phyloP scores from a whole-genome alignment of 2,329 filamentous ascomycete species.

The Biscogniauxia sp. region DNA sequence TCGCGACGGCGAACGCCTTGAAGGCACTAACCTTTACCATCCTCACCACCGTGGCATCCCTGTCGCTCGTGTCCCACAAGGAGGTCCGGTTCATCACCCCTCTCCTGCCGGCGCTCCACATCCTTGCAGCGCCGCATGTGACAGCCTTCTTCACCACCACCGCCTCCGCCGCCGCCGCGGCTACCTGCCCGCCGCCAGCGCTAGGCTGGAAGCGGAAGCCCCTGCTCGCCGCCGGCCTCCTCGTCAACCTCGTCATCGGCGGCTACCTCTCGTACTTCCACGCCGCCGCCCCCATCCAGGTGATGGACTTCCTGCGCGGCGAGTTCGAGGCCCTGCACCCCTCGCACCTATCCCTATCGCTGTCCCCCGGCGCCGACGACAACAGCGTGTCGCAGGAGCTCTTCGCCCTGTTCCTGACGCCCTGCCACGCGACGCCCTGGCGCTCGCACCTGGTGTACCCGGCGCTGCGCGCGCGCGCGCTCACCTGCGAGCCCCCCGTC shows the following conservation, averaged over 20 bases:
- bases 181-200: conserved; percentile 27
- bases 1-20: conserved; percentile 41
- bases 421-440: conserved; percentile 96
- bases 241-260: conserved; percentile 68
- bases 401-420: conserved; percentile 82
- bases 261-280: conserved; percentile 74
- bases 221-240: conserved; percentile 57
- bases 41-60: conserved; percentile 55
- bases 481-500: conserved; percentile 88
- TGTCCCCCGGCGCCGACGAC: conserved; percentile 21
- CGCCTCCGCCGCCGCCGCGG: conserved; percentile 23
- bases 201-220: conserved; percentile 48
- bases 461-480: conserved; percentile 72
- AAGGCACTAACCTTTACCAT: conserved; percentile 58
- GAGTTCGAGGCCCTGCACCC: conserved; percentile 64
- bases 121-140: conserved; percentile 70
- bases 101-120: conserved; percentile 79
- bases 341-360: conserved; percentile 33
- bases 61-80: conserved; percentile 88
- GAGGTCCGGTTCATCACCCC: conserved; percentile 97
- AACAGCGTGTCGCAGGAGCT: conserved; percentile 45
- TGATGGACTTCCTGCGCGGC: conserved; percentile 71
- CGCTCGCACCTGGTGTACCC: conserved; percentile 80
- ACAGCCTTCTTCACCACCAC: conserved; percentile 60
- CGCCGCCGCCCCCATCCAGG: conserved; percentile 74